These are phyloP conservation scores for Solanum arcanum DNA, from an alignment of 257 asterid species.

Conservation along the genomic window DNA sequence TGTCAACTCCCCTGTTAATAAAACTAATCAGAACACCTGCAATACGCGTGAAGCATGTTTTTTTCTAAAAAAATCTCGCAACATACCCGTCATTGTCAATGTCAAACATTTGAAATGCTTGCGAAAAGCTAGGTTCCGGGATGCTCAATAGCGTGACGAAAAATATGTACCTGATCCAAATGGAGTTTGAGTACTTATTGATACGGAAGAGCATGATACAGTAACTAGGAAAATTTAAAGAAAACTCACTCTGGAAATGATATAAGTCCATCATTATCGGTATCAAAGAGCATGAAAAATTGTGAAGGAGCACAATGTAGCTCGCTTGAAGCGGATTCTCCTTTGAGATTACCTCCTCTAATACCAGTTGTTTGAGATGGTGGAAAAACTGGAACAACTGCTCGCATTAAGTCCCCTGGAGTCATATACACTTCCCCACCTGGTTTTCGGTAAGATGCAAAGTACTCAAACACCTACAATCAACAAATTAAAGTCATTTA, in stretches of 20 bases:
- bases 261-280: constrained; percentile 73
- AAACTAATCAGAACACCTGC: not conserved
- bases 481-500: not conserved
- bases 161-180: constrained; percentile 60
- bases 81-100: constrained; percentile 66
- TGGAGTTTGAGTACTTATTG: not conserved
- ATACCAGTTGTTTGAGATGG: constrained; percentile 62
- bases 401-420: constrained; percentile 78
- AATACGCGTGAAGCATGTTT: not conserved
- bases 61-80: not conserved
- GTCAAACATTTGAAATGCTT: constrained; percentile 85
- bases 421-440: constrained; percentile 77
- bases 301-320: constrained; percentile 65
- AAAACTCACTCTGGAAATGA: constrained; percentile 76
- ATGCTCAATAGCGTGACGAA: constrained; percentile 77
- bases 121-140: constrained; percentile 80
- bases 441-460: constrained; percentile 49
- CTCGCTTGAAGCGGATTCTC: constrained; percentile 37
- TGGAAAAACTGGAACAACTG: constrained; percentile 86
- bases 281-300: constrained; percentile 83
- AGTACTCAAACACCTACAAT: constrained; percentile 80
- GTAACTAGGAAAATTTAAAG: not conserved
- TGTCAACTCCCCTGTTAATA: constrained; percentile 59
- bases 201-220: not conserved
- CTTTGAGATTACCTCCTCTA: constrained; percentile 65